Evolutionary conservation across 441 rosid species (phyloP).

Genomic region (Melastoma candidum): DNA sequence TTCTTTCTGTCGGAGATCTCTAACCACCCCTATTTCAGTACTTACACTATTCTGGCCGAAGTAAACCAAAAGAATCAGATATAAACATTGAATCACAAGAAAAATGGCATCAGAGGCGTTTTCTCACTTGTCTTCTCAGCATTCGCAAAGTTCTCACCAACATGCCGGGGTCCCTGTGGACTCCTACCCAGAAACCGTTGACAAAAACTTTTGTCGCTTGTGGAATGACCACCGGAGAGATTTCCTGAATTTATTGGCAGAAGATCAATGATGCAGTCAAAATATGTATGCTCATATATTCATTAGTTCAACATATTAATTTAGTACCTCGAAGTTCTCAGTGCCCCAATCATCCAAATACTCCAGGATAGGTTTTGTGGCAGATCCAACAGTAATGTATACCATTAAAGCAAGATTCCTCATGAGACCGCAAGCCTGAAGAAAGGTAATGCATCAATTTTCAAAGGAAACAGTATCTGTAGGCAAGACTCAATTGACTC

Average conservation of each 20-base stretch:
- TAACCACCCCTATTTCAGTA: constrained; percentile 54
- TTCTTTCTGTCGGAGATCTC: constrained; percentile 87
- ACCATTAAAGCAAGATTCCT: constrained; percentile 48
- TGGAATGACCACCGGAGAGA: constrained; percentile 93
- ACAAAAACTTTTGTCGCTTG: constrained; percentile 94
- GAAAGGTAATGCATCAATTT: neutral
- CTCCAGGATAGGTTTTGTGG: constrained; percentile 80
- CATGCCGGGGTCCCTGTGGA: constrained; percentile 51
- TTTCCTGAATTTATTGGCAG: constrained; percentile 40
- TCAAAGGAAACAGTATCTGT: neutral
- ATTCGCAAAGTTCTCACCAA: constrained; percentile 50
- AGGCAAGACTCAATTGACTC: neutral
- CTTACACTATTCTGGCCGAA: neutral
- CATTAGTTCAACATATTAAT: constrained; percentile 7
- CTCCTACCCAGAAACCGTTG: constrained; percentile 96
- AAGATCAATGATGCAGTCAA: neutral
- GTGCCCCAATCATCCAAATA: constrained; percentile 98
- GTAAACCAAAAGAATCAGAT: neutral
- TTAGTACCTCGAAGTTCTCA: constrained; percentile 79
- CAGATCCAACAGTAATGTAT: constrained; percentile 92
- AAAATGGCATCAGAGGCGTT: too few species aligned
- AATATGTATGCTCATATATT: neutral
- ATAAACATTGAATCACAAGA: constrained; percentile 1
- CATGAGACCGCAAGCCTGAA: constrained; percentile 82
- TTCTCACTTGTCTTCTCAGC: constrained; percentile 73